phyloP scores from a whole-genome alignment of 2,329 filamentous ascomycete genomes.

The Pseudogymnoascus sp. region DNA sequence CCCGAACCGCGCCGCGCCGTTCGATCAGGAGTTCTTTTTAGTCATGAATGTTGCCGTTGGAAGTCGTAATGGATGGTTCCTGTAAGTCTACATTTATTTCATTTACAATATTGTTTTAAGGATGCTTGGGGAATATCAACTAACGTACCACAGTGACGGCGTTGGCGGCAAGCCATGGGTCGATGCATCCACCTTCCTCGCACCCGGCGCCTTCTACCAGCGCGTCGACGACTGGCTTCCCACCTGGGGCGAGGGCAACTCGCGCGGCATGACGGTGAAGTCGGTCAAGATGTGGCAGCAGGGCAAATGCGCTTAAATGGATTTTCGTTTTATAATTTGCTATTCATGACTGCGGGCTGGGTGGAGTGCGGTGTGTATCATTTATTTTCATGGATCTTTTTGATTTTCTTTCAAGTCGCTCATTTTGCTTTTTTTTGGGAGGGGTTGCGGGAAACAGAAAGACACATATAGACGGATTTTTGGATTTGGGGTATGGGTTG shows the following conservation, averaged over 20 bases:
- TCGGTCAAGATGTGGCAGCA: constrained; percentile 41
- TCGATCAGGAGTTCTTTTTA: constrained; percentile 44
- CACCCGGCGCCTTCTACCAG: constrained; percentile 36
- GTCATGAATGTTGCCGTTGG: constrained; percentile 45
- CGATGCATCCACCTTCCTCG: constrained; percentile 32
- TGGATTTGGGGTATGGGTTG: neutral
- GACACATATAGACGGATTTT: neutral
- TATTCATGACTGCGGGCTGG: neutral
- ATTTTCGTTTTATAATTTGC: neutral
- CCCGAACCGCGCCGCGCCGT: constrained; percentile 35
- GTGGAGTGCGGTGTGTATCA: neutral
- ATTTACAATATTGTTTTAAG: neutral
- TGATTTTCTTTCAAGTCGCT: neutral
- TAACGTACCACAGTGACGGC: constrained; percentile 31
- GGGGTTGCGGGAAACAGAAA: neutral
- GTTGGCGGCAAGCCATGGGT: constrained; percentile 39
- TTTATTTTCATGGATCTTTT: neutral
- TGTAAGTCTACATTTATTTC: constrained; percentile 22
- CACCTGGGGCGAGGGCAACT: constrained; percentile 38
- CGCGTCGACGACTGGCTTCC: constrained; percentile 35
- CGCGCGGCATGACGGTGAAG: constrained; percentile 38
- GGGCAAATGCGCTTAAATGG: constrained; percentile 24
- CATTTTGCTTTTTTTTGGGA: neutral
- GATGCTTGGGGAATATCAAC: neutral
- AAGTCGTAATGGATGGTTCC: constrained; percentile 40